Evolutionary conservation across 116 monocot species (phyloP).

Genomic region (Posidonia oceanica): DNA sequence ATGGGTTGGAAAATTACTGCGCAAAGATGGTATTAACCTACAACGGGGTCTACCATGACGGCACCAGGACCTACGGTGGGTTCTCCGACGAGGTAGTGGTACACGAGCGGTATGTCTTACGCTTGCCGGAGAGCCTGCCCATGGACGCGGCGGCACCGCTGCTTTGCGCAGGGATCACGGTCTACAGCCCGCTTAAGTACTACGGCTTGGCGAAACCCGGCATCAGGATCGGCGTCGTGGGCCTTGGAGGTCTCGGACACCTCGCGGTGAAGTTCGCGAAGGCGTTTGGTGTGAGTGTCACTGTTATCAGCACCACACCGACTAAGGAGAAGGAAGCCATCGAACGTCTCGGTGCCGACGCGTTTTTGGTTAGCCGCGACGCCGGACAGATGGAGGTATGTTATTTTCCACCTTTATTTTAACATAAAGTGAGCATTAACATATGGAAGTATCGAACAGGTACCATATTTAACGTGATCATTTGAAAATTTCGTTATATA

Average conservation of each 20-base stretch:
- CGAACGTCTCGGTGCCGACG: conserved; percentile 14
- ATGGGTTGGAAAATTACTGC: conserved; percentile 26
- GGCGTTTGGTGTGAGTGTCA: conserved; percentile 16
- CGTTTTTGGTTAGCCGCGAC: conserved; percentile 14
- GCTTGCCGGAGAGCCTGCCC: conserved; percentile 21
- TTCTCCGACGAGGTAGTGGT: conserved; percentile 23
- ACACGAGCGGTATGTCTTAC: conserved; percentile 16
- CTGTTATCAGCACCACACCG: conserved; percentile 17
- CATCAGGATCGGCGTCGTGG: conserved; percentile 10
- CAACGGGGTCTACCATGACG: conserved; percentile 15
- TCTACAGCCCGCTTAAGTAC: conserved; percentile 33
- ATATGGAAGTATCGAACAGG: no score
- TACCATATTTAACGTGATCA: no score
- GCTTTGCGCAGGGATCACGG: conserved; percentile 42
- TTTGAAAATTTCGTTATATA: no score
- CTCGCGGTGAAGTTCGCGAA: conserved; percentile 20
- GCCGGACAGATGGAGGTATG: conserved; percentile 2
- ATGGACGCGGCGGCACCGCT: conserved; percentile 23
- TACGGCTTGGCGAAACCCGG: conserved; percentile 5
- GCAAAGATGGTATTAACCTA: conserved; percentile 3
- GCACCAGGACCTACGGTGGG: conserved; percentile 22
- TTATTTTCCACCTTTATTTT: background rate
- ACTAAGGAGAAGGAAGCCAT: conserved; percentile 16
- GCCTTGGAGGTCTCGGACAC: conserved; percentile 26
- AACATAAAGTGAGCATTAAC: no score